Evolutionary conservation across 2,329 filamentous ascomycete genomes (phyloP).

Genomic region (Domatiomyces globalis): DNA sequence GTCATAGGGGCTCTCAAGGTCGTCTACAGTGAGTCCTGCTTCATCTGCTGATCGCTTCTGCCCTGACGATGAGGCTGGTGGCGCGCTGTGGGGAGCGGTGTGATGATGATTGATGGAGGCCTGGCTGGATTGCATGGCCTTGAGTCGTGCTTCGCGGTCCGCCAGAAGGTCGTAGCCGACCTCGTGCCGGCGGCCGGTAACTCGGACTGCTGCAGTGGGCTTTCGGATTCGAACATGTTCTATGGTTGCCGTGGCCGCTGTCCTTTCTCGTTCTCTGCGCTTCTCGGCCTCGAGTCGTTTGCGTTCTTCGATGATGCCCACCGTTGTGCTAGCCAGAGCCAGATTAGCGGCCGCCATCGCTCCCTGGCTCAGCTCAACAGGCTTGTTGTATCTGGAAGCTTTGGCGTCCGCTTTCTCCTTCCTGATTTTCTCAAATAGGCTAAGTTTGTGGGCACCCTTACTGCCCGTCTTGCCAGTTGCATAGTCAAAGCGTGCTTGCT

Average conservation of each 20-base stretch:
- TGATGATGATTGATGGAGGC: slow-evolving; percentile 1
- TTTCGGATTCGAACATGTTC: neutral
- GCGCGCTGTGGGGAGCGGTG: neutral
- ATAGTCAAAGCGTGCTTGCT: neutral
- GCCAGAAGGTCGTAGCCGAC: slow-evolving; percentile 13
- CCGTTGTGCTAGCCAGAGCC: slow-evolving; percentile 26
- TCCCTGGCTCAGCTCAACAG: slow-evolving; percentile 13
- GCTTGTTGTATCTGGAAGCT: slow-evolving; percentile 23
- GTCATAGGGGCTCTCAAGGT: neutral
- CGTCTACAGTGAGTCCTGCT: neutral
- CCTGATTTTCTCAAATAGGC: slow-evolving; percentile 40
- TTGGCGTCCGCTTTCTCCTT: slow-evolving; percentile 43
- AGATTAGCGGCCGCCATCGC: slow-evolving; percentile 16
- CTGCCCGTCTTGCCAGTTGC: slow-evolving; percentile 16
- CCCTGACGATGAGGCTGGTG: neutral
- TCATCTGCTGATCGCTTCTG: neutral
- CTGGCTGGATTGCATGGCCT: slow-evolving; percentile 21
- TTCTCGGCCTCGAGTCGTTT: slow-evolving; percentile 3
- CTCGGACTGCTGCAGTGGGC: slow-evolving; percentile 1
- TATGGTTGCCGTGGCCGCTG: slow-evolving; percentile 2
- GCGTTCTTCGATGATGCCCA: slow-evolving; percentile 26
- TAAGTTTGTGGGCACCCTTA: slow-evolving; percentile 27
- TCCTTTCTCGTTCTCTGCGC: neutral
- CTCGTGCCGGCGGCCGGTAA: neutral
- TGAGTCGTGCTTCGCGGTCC: slow-evolving; percentile 23